phyloP scores from a whole-genome alignment of 2,329 filamentous ascomycete genomes.

The Fusarium globosum region DNA sequence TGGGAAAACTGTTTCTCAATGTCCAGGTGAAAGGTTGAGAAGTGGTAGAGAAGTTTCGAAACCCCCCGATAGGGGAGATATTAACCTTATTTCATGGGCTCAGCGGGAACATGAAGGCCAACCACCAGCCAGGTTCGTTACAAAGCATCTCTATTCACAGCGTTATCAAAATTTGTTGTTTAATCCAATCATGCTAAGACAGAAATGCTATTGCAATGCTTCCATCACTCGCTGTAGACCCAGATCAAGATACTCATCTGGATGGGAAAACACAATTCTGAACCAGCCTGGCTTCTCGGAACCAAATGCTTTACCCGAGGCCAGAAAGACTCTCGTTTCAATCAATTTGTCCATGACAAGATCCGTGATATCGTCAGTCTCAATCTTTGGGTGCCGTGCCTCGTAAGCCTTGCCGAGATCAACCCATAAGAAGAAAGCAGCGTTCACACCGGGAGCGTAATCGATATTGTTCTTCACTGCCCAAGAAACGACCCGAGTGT shows the following conservation, averaged over 20 bases:
- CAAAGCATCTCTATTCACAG: background rate
- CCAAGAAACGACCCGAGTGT: conserved; percentile 52
- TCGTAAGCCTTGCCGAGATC: conserved; percentile 54
- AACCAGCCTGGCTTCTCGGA: conserved; percentile 54
- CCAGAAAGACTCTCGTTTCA: conserved; percentile 50
- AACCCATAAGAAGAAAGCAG: conserved; percentile 67
- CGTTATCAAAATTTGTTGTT: background rate
- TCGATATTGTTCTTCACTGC: conserved; percentile 55
- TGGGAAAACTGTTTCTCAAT: background rate
- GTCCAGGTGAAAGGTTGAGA: background rate
- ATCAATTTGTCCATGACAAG: conserved; percentile 47
- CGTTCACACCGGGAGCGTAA: conserved; percentile 60
- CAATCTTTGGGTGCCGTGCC: conserved; percentile 19
- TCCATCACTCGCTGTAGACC: conserved; percentile 39
- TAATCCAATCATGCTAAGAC: background rate
- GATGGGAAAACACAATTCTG: conserved; percentile 53
- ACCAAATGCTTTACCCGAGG: conserved; percentile 52
- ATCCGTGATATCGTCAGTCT: conserved; percentile 39
- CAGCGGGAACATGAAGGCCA: background rate
- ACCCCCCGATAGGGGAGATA: background rate
- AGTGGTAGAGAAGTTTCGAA: background rate
- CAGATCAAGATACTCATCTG: conserved; percentile 45
- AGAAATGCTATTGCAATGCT: conserved; percentile 18
- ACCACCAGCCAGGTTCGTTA: too few relatives aligned
- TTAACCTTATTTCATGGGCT: background rate